Evolutionary conservation across 2,329 filamentous ascomycete species (phyloP).

Genomic region (Colletotrichum tamarilloi): DNA sequence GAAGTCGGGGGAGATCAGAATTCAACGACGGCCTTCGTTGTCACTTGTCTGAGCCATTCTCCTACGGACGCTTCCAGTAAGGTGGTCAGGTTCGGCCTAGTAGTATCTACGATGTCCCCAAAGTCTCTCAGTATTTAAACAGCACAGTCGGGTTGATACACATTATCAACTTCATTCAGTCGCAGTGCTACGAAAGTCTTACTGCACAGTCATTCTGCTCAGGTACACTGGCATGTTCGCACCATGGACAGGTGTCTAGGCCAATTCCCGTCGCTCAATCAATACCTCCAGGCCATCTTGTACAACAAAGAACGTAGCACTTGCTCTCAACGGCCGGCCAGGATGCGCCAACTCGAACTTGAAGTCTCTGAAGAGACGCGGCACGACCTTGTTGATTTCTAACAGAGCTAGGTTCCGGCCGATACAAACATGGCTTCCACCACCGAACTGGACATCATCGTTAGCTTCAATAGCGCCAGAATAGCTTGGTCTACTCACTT

Average conservation of each 20-base stretch:
- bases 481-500: conserved; percentile 50
- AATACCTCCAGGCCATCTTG: conserved; percentile 67
- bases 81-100: too few relatives aligned
- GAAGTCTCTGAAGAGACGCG: conserved; percentile 64
- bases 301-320: conserved; percentile 70
- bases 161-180: not conserved
- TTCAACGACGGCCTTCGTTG: not conserved
- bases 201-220: not conserved
- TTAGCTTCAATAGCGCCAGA: not conserved
- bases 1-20: not conserved
- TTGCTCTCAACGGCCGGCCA: conserved; percentile 59
- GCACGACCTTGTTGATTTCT: conserved; percentile 70
- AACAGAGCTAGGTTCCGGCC: conserved; percentile 65
- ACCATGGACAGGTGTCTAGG: not conserved
- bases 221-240: not conserved
- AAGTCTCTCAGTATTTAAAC: not conserved
- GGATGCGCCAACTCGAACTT: conserved; percentile 64
- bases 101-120: not conserved
- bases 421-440: conserved; percentile 65
- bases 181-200: not conserved
- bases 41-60: not conserved
- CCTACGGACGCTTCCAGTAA: not conserved
- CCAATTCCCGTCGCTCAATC: conserved; percentile 45
- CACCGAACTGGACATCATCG: conserved; percentile 57
- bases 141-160: not conserved